Evolutionary conservation across 345 rosid genomes (phyloP).

Genomic region (Eucalyptus decipiens): DNA sequence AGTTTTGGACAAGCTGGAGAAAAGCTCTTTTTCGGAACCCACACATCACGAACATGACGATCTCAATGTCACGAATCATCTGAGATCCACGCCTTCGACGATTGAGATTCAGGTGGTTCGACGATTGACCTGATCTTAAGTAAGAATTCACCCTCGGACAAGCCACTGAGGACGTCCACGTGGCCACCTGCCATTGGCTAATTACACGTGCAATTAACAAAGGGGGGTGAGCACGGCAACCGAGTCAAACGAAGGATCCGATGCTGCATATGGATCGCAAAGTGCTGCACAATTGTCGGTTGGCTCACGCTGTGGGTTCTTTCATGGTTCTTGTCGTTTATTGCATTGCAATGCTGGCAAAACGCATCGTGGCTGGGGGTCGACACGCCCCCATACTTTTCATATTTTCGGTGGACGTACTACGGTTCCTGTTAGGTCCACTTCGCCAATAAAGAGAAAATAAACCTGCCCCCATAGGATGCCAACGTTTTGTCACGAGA

Average conservation of each 20-base stretch:
- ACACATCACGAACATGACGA: neutral
- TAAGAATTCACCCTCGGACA: neutral
- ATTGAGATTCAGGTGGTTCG: neutral
- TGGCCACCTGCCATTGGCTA: neutral
- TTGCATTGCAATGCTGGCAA: neutral
- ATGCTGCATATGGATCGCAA: neutral
- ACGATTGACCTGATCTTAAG: neutral
- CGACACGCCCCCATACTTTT: neutral
- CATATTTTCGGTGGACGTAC: neutral
- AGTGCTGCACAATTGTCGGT: neutral
- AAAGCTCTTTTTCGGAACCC: neutral
- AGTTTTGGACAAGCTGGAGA: neutral
- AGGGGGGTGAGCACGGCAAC: neutral
- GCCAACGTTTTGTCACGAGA: neutral
- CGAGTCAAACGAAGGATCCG: neutral
- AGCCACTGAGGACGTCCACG: neutral
- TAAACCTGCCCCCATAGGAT: neutral
- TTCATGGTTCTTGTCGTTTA: neutral
- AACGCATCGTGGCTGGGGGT: neutral
- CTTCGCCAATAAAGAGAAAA: neutral
- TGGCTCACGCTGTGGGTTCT: neutral
- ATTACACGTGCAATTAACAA: neutral
- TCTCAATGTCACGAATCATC: neutral
- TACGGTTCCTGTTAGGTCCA: neutral
- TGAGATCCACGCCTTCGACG: neutral